A percentile compares a stretch with the other conserved stretches of the same genome.
Conservation (phyloP, 139 green algal genomes). For the Raphidocelis subcapitata region DNA sequence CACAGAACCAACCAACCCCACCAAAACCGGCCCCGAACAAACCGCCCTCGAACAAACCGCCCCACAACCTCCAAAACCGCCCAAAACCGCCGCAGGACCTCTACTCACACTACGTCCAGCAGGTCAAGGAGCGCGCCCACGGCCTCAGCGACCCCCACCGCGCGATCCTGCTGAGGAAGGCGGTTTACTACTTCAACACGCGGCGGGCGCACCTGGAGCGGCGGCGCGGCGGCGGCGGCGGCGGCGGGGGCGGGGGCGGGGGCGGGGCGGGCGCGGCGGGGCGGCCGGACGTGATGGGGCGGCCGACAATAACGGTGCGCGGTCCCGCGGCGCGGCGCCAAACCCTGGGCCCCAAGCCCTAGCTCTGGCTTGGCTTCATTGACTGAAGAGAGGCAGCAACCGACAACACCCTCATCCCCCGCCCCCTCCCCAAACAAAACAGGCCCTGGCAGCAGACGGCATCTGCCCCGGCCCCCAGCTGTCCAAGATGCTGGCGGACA, state of each 20-base stretch:
- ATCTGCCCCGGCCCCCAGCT: conserved; percentile 27
- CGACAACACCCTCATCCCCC: too few species aligned
- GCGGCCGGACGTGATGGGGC: not conserved
- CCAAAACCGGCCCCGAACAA: too few species aligned
- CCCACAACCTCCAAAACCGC: too few species aligned
- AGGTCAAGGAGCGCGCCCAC: conserved; percentile 23
- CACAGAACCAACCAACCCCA: too few species aligned
- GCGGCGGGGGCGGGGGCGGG: not conserved
- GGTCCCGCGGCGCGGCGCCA: not conserved
- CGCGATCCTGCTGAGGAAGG: conserved; percentile 43
- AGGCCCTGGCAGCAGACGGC: conserved; percentile 22
- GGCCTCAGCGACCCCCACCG: conserved; percentile 28
- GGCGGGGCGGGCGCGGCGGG: not conserved
- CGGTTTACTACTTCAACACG: conserved; percentile 43
- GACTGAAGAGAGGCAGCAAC: too few species aligned
- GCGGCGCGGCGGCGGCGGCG: not conserved
- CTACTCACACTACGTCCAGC: conserved; percentile 28
- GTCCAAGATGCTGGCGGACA: conserved; percentile 37
- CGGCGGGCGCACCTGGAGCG: conserved; percentile 5
- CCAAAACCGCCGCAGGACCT: conserved; percentile 8
- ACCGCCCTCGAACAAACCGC: too few species aligned
- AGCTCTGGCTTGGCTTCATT: too few species aligned
- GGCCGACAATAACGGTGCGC: not conserved
- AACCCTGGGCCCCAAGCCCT: too few species aligned
- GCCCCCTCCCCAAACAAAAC: conserved; percentile 3